Evolutionary conservation across 257 asterid genomes (phyloP).

Genomic region (Schizonepeta tenuifolia): DNA sequence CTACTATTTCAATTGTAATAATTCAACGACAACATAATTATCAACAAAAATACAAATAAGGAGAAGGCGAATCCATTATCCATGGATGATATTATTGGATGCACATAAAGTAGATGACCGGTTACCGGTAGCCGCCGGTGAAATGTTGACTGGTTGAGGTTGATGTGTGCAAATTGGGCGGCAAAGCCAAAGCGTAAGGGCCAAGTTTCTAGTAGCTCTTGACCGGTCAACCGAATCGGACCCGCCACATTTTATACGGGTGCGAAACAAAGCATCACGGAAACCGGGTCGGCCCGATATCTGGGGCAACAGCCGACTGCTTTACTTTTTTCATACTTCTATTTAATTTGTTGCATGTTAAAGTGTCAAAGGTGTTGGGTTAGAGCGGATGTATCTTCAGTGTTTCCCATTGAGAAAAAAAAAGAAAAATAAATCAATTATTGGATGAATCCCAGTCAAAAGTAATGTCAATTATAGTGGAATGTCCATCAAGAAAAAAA

Average conservation of each 20-base stretch:
- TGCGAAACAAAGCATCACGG: background rate
- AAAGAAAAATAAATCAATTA: no score
- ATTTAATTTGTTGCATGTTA: background rate
- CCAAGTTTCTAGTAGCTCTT: constrained; percentile 21
- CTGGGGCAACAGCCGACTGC: background rate
- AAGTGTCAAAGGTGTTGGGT: background rate
- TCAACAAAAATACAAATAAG: background rate
- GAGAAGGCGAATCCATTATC: background rate
- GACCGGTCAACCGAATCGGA: constrained; percentile 23
- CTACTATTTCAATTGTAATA: no score
- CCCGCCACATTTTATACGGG: background rate
- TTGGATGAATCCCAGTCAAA: background rate
- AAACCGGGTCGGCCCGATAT: background rate
- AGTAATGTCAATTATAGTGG: background rate
- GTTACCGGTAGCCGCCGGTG: constrained; percentile 41
- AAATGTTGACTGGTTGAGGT: background rate
- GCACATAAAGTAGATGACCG: background rate
- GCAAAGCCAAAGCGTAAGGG: background rate
- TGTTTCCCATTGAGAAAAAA: constrained; percentile 12
- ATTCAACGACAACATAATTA: background rate
- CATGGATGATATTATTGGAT: constrained; percentile 14
- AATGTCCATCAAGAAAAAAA: background rate
- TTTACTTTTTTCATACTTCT: background rate
- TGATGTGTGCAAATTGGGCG: background rate
- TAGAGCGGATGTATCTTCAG: constrained; percentile 25